Evolutionary conservation across 2,329 filamentous ascomycete genomes (phyloP), one percentile per base, ranked within the genome.

Genomic region (Fusarium sp.): DNA sequence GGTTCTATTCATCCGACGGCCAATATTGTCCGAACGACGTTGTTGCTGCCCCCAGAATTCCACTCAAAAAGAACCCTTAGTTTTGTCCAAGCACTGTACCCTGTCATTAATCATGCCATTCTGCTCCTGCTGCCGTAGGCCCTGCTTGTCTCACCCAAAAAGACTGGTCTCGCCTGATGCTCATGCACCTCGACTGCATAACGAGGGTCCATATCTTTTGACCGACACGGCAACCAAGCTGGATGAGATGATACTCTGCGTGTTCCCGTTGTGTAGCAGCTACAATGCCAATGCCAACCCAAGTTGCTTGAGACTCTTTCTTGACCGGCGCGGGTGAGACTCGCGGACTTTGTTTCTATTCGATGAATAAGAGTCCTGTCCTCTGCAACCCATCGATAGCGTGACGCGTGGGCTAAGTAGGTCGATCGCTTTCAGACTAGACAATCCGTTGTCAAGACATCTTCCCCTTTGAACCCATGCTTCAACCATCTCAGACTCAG

Each of bases 101-200:
- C 55, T 51, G 62, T 34, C 33, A 33, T 55, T 47, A 37, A 64
- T 55, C 45, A 52, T 69, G 66, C 62, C 45, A 67, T 70, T 52
- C 41, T 59, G 40, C 51, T 69, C 45, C 54, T 58, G 46, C 44
- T 41, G 40, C 40, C 36, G 47, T 12, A 46, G 36, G 53, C 31
- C 46, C 54, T 71, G 63, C 49, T 33, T 65, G 70, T 72, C 57
- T 71, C 54, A 66, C 60, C 47, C 28, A 37, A 58, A 23, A 56
- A 26, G 53, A 59, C 31, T 40, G 57, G 26, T 33, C 57, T 56
- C 36, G 59, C 47, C 59, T 51, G 23, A 41, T 20, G 30, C 38
- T 38, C 23, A 45, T 57, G 50, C 37, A 41, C 49, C 34, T 50
- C 23, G 23, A 47, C 18, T 62, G 59, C 50, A 62, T 50, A 50